Evolutionary conservation across 1,284 basidiomycete genomes (phyloP), one percentile per base, ranked within the genome.

Genomic region (Ganoderma lingzhi): DNA sequence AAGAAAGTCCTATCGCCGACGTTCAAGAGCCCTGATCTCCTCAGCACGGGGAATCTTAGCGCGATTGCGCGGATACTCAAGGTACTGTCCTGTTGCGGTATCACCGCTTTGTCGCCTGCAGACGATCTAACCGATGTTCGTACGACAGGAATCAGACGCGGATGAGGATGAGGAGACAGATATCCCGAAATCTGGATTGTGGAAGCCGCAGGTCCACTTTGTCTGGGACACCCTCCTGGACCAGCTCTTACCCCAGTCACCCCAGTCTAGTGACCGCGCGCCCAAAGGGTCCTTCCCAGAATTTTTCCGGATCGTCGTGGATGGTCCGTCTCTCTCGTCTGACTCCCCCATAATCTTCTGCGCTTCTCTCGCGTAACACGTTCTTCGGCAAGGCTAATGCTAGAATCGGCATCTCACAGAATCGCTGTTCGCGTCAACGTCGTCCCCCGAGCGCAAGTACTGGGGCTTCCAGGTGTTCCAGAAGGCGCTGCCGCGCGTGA

Each of bases 381-480:
- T 42, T 55, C 56, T 55, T 65, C 63, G 56, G 66, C 62, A 63
- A 66, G 53, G 56, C 61, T 69, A 63, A 68, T 41, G 62, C 41
- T 70, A 48, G 55, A n/a, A 32, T 48, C 41, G 44, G 61, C 48
- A 23, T 59, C 44, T 55, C 58, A 30, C 75, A 96, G 97, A 98
- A 79, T 93, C 94, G 1, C 83, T 98, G 60, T 98, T 99, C 78
- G 90, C 94, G 3, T 84, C 92, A 15, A 91, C 91, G 15, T 89
- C 96, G 1, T 97, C 96, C 0, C 84, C 93, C 0, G 93, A 98
- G 78, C 89, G 96, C 69, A 98, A 98, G 82, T 96, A 93, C 76
- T 98, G 95, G 94, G 97, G 97, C 41, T 98, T 99, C 84, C 93
- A 95, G 78, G 89, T 98, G 28, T 95, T 99, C 80, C 90, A 93